A percentile compares a stretch with the other conserved stretches of the same genome.
Conservation (phyloP, 208 protist genomes). For the Trypanosoma rangeli region DNA sequence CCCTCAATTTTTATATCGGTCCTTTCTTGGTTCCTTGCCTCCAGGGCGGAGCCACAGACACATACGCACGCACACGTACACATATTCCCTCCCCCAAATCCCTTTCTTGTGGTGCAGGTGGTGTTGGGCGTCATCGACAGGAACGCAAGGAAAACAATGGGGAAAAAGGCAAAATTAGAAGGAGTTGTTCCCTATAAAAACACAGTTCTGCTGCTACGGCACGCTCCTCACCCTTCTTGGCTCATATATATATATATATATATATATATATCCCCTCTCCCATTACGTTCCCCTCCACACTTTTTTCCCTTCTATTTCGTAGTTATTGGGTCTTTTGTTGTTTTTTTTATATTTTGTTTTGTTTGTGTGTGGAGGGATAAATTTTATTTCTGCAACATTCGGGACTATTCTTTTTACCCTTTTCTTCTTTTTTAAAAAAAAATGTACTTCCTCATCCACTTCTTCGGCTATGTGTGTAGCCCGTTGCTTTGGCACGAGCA, state of each 20-base stretch:
- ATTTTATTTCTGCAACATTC: too few species aligned
- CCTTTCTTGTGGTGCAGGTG: not conserved
- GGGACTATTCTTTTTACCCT: too few species aligned
- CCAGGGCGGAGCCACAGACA: not conserved
- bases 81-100: not conserved
- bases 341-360: conserved; percentile 20
- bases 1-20: not conserved
- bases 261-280: conserved; percentile 4
- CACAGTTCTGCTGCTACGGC: not conserved
- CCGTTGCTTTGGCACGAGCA: too few species aligned
- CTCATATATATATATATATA: conserved; percentile 9
- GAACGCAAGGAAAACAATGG: not conserved
- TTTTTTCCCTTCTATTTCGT: not conserved
- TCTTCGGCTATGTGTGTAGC: too few species aligned
- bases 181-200: not conserved
- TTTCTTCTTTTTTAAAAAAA: not conserved
- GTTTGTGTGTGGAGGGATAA: too few species aligned
- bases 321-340: too few species aligned
- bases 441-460: too few species aligned
- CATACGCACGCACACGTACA: not conserved
- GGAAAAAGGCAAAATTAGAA: not conserved
- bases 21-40: not conserved
- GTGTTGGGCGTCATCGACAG: not conserved
- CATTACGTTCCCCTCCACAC: too few species aligned
- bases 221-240: not conserved